phyloP scores from a whole-genome alignment of 2,329 filamentous ascomycete species.

The Gaeumannomyces tritici region DNA sequence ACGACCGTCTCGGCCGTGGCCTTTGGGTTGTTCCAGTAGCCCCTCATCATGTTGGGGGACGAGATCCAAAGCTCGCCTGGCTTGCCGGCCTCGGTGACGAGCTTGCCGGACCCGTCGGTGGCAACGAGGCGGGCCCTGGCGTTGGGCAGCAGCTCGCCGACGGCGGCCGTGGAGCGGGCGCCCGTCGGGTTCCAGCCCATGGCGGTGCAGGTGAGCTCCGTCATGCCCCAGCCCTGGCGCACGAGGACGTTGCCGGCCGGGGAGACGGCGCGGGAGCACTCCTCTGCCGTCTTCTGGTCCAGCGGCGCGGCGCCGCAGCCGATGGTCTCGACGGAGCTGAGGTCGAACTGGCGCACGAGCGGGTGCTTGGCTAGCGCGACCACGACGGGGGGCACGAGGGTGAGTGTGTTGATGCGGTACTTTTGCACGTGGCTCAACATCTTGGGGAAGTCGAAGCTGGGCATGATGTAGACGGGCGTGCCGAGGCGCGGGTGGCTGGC shows the following conservation, averaged over 20 bases:
- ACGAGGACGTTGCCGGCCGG: slow-evolving; percentile 28
- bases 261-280: slow-evolving; percentile 43
- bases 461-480: slow-evolving; percentile 70
- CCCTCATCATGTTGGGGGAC: slow-evolving; percentile 63
- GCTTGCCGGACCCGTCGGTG: slow-evolving; percentile 34
- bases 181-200: slow-evolving; percentile 52
- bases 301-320: slow-evolving; percentile 63
- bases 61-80: slow-evolving; percentile 66
- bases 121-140: slow-evolving; percentile 58
- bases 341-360: slow-evolving; percentile 52
- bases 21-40: slow-evolving; percentile 64
- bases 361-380: slow-evolving; percentile 66
- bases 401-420: slow-evolving; percentile 58
- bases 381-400: slow-evolving; percentile 66
- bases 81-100: slow-evolving; percentile 38
- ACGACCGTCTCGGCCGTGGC: slow-evolving; percentile 53
- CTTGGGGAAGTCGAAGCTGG: slow-evolving; percentile 63
- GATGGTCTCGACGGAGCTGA: slow-evolving; percentile 53
- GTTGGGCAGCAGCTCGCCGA: slow-evolving; percentile 63
- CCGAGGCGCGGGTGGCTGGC: slow-evolving; percentile 44
- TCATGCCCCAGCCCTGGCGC: slow-evolving; percentile 81
- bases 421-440: slow-evolving; percentile 60
- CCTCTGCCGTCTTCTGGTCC: slow-evolving; percentile 41
- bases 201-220: slow-evolving; percentile 65
- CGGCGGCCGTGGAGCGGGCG: slow-evolving; percentile 29